phyloP scores from a whole-genome alignment of 495 filamentous ascomycete species.

The Astrothelium subdiscretum region DNA sequence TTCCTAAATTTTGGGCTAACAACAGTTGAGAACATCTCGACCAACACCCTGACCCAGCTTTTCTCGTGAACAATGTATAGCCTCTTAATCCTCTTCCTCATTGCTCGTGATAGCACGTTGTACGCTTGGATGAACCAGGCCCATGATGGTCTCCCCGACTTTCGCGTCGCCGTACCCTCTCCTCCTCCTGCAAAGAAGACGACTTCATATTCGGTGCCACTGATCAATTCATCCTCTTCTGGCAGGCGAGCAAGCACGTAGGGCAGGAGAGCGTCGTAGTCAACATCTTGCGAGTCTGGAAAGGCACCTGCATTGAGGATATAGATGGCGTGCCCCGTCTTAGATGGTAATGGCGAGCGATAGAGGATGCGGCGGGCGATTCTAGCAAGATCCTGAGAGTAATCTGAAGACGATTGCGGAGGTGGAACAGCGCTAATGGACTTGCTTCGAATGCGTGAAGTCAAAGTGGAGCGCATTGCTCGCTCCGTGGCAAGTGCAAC shows the following conservation, averaged over 20 bases:
- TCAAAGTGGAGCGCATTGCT: conserved; percentile 18
- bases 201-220: conserved; percentile 41
- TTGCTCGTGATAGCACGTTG: conserved; percentile 39
- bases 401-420: conserved; percentile 11
- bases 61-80: conserved; percentile 48
- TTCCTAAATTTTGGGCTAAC: conserved; percentile 46
- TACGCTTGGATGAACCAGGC: conserved; percentile 49
- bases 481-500: background rate
- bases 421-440: conserved; percentile 21
- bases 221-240: conserved; percentile 40
- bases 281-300: conserved; percentile 36
- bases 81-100: conserved; percentile 40
- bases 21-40: conserved; percentile 46
- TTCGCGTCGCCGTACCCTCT: conserved; percentile 28
- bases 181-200: conserved; percentile 44
- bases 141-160: conserved; percentile 40
- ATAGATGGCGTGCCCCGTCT: conserved; percentile 35
- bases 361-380: conserved; percentile 34
- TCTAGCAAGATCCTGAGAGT: conserved; percentile 12
- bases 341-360: conserved; percentile 37
- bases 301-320: conserved; percentile 46
- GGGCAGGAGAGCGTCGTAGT: conserved; percentile 44
- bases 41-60: conserved; percentile 42
- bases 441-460: conserved; percentile 7
- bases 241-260: conserved; percentile 45